Evolutionary conservation across 2,329 filamentous ascomycete genomes (phyloP).

Genomic region (Coniosporium tulheliwenetii): DNA sequence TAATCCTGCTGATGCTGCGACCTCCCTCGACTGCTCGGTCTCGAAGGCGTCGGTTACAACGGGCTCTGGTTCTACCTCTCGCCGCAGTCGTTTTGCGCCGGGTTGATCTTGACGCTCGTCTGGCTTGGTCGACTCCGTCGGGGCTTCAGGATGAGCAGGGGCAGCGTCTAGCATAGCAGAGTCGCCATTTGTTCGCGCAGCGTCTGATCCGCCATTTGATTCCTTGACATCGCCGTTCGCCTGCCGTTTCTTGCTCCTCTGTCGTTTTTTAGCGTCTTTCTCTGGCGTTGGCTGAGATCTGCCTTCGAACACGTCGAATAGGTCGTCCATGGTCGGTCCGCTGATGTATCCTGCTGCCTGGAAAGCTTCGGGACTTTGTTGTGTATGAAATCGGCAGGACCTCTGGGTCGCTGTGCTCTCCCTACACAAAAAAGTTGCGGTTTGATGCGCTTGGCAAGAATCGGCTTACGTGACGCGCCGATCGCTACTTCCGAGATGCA

Average conservation of each 20-base stretch:
- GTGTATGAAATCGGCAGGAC: background rate
- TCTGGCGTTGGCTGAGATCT: slow-evolving; percentile 6
- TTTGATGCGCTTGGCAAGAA: too few relatives aligned
- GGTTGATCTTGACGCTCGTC: slow-evolving; percentile 14
- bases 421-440: too few relatives aligned
- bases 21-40: slow-evolving; percentile 83
- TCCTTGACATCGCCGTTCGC: slow-evolving; percentile 64
- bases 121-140: slow-evolving; percentile 14
- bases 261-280: slow-evolving; percentile 10
- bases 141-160: slow-evolving; percentile 11
- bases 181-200: slow-evolving; percentile 21
- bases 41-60: slow-evolving; percentile 89
- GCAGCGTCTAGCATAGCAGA: slow-evolving; percentile 28
- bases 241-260: slow-evolving; percentile 69
- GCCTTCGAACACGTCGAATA: slow-evolving; percentile 29
- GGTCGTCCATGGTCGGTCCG: slow-evolving; percentile 21
- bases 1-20: slow-evolving; percentile 61
- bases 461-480: too few relatives aligned
- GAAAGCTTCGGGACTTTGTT: background rate
- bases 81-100: slow-evolving; percentile 48
- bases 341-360: background rate
- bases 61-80: slow-evolving; percentile 52
- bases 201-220: slow-evolving; percentile 8
- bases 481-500: too few relatives aligned
- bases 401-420: too few relatives aligned